These are phyloP conservation scores for Fonsecaea erecta DNA, from an alignment of 2,329 filamentous ascomycete genomes.

Conservation along the genomic window DNA sequence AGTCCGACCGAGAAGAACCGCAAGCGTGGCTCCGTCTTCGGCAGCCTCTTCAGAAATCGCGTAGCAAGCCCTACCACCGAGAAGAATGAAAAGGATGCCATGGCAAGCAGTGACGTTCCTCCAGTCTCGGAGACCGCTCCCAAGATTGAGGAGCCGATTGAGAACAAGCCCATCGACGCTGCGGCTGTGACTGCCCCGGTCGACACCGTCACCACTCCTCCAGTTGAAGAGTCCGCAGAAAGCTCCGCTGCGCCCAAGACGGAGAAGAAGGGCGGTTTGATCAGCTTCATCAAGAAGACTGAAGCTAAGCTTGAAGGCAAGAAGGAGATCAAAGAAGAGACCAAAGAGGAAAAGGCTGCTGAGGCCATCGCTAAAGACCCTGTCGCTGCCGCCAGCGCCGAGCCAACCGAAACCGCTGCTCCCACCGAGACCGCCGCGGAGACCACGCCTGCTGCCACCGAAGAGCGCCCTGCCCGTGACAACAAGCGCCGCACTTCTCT, in stretches of 20 bases:
- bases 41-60: constrained; percentile 77
- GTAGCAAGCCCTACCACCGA: constrained; percentile 51
- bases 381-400: constrained; percentile 31
- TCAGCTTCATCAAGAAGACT: constrained; percentile 43
- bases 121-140: constrained; percentile 55
- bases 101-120: constrained; percentile 55
- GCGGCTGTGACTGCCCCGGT: constrained; percentile 53
- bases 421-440: constrained; percentile 32
- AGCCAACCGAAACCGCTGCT: constrained; percentile 22
- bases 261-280: constrained; percentile 42
- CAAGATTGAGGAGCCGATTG: constrained; percentile 53
- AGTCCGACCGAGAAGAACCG: constrained; percentile 66
- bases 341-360: constrained; percentile 38
- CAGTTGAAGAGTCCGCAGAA: constrained; percentile 39
- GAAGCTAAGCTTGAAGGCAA: constrained; percentile 39
- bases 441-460: constrained; percentile 41
- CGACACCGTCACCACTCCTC: constrained; percentile 40
- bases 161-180: constrained; percentile 48
- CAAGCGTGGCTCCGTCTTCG: constrained; percentile 87
- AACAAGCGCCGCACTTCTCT: constrained; percentile 59
- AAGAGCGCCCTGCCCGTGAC: constrained; percentile 47
- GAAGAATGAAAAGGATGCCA: constrained; percentile 54
- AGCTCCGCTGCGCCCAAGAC: constrained; percentile 42
- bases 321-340: constrained; percentile 40
- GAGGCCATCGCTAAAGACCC: constrained; percentile 35